A percentile compares a stretch with the other conserved stretches of the same genome.
Evolutionary conservation across 257 asterid species (phyloP).

Genomic region (Echium plantagineum): DNA sequence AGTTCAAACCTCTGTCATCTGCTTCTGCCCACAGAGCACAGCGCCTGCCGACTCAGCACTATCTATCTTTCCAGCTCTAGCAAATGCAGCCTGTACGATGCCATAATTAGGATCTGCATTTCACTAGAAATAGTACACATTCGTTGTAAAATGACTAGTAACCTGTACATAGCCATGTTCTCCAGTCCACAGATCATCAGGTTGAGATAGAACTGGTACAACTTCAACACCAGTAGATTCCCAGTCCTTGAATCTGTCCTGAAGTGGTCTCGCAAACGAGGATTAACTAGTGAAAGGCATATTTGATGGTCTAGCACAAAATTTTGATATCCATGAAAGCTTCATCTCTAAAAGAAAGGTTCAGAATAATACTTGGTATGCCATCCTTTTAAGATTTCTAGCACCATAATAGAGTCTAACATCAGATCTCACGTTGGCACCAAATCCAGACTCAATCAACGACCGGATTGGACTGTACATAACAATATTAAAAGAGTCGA

Average conservation of each 20-base stretch:
- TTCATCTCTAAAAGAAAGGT: slow-evolving; percentile 7
- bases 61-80: slow-evolving; percentile 49
- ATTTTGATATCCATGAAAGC: not conserved
- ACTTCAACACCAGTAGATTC: slow-evolving; percentile 58
- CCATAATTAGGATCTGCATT: slow-evolving; percentile 6
- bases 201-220: slow-evolving; percentile 74
- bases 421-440: slow-evolving; percentile 65
- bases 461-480: slow-evolving; percentile 77
- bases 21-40: slow-evolving; percentile 83
- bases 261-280: slow-evolving; percentile 5
- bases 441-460: slow-evolving; percentile 71
- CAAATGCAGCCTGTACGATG: slow-evolving; percentile 67
- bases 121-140: not conserved
- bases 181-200: slow-evolving; percentile 72
- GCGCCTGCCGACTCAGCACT: slow-evolving; percentile 63
- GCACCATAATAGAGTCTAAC: slow-evolving; percentile 92
- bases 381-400: slow-evolving; percentile 72
- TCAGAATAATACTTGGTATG: slow-evolving; percentile 52
- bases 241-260: slow-evolving; percentile 88
- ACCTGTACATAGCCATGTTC: slow-evolving; percentile 82
- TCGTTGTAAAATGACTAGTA: slow-evolving; percentile 5
- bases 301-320: slow-evolving; percentile 2
- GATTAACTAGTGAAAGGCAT: not conserved
- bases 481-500: not conserved
- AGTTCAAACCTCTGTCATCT: slow-evolving; percentile 70